Evolutionary conservation across 1,139 yeast species (phyloP), one percentile per base, ranked within the genome.

Genomic region (Yamadazyma atlantica): DNA sequence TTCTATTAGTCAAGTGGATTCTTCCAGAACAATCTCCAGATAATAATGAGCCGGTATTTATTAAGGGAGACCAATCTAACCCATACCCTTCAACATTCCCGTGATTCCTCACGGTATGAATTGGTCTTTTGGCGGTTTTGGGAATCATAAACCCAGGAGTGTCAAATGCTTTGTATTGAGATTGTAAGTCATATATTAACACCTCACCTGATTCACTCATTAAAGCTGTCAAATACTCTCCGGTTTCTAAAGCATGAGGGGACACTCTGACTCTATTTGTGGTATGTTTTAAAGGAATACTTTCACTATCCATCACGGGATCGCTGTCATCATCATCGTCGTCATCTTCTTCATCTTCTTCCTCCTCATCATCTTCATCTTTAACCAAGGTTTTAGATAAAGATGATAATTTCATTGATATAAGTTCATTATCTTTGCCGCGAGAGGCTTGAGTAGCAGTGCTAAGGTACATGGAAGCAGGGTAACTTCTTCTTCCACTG

Each of bases 41-140:
- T 43, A 92, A 70, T 43, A 92, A 67, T 2, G 92, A 78, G 18
- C 97, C 97, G 7, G 89, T 80, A 45, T 74, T 76, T 45, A 82
- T 76, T 46, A 84, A 66, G 24, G 97, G 96, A 3, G 96, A 87
- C 99, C 99, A 92, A 62, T 90, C 98, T 37, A 94, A 63, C 15
- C 96, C 99, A 56, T 89, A 92, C 21, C 99, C 98, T 68, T 92
- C 99, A 14, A 87, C 95, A 52, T 84, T 83, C n/a, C 97, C 96
- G 58, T 92, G 99, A 46, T 70, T 75, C 54, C 79, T 77, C 44
- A 94, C 72, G n/a, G 96, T 88, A 62, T 90, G 92, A 13, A 80
- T 57, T 13, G 98, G 96, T 57, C 83, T 78, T 58, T 85, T 88
- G 47, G 83, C 75, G 21, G 73, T 64, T 60, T 89, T 89, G 35